Evolutionary conservation across 1,284 basidiomycete species (phyloP), one percentile per base, ranked within the genome.

Genomic region (Puccinia sorghi): DNA sequence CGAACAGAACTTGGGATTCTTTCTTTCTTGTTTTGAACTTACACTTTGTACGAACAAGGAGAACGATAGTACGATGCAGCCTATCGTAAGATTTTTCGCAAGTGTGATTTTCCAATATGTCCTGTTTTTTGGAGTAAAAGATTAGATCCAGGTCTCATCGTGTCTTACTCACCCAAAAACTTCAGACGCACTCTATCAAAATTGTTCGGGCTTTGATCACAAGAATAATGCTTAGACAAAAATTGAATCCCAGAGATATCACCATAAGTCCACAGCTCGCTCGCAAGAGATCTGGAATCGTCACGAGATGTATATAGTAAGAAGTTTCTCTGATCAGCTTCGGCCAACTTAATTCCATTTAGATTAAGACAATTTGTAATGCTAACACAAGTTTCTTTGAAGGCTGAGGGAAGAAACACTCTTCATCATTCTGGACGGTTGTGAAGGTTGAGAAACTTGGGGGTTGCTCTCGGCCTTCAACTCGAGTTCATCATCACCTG

Each of bases 251-350:
- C 39, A 66, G 43, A 7, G 63, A 32, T 43, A 66, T 13, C 32
- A 46, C 20, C 63, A 46, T 66, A 46, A 66, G 39, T 48, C 63
- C 63, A 27, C 63, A 66, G n/a, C 63, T 66, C n/a, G 22, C 43
- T 11, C 63, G 43, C 27, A 48, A 8, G n/a, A 66, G 43, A 22
- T 37, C 63, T 66, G 43, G 11, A 46, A 27, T 48, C 63, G 20
- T 43, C 22, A 12, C 0, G n/a, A 46, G 39, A n/a, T 32, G 39
- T 46, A 32, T 13, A 15, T 12, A 7, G 4, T 59, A 12, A 59
- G 11, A 27, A 17, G 7, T 22, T 5, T 17, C 50, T 54, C 32
- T 32, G 32, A 32, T 32, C 32, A 4, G 32, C 2, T 32, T 1
- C 32, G 32, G 32, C 4, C 32, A 13, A 48, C 2, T 17, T 48